phyloP scores from a whole-genome alignment of 257 asterid species.

The Forsythia suspensa region DNA sequence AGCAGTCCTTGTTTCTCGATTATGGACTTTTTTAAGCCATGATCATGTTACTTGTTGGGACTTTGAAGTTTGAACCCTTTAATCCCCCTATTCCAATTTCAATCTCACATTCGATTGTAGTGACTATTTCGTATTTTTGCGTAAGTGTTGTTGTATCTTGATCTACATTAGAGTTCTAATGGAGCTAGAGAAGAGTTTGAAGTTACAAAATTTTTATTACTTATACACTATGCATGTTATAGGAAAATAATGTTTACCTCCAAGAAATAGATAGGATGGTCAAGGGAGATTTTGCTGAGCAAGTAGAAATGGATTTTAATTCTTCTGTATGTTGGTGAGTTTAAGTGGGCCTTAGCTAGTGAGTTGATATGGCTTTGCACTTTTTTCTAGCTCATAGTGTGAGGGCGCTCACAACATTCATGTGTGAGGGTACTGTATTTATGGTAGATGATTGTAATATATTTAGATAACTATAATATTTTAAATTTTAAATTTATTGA shows the following conservation, averaged over 20 bases:
- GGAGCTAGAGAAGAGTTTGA: constrained; percentile 99
- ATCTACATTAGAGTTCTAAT: constrained; percentile 72
- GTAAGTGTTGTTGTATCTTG: constrained; percentile 15
- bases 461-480: too few relatives aligned
- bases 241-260: neutral
- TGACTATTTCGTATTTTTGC: neutral
- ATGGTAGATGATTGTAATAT: too few relatives aligned
- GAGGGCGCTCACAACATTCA: neutral
- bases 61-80: neutral
- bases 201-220: constrained; percentile 69
- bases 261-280: neutral
- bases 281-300: neutral
- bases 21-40: neutral
- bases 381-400: neutral
- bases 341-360: neutral
- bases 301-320: neutral
- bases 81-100: neutral
- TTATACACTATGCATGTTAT: constrained; percentile 1
- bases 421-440: too few relatives aligned
- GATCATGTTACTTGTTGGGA: neutral
- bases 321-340: neutral
- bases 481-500: too few relatives aligned
- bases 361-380: neutral
- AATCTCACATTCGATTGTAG: neutral
- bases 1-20: neutral